Conservation (phyloP, 192 early-diverging fungal species). For the Coemansia sp. region DNA sequence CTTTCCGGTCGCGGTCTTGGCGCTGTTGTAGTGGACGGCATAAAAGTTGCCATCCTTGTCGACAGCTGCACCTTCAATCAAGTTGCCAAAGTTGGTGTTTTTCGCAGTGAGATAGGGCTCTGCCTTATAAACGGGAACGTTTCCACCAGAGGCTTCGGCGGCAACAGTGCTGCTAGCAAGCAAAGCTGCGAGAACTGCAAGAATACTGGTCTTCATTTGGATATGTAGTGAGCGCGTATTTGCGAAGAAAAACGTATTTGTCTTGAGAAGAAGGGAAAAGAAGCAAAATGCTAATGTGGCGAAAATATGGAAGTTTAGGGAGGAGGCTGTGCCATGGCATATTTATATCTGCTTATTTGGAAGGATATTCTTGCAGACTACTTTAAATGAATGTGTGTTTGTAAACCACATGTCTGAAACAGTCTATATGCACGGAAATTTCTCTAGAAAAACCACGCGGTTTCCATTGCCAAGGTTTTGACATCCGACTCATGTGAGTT, state of each 20-base stretch:
- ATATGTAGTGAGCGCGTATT: neutral
- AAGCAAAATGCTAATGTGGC: neutral
- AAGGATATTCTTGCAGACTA: neutral
- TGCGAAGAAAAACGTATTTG: neutral
- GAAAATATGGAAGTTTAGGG: neutral
- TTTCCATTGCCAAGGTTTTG: too few relatives aligned
- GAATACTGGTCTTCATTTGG: neutral
- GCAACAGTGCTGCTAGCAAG: neutral
- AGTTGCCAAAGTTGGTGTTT: slow-evolving; percentile 46
- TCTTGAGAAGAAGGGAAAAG: neutral
- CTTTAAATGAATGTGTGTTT: neutral
- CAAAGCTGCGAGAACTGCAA: neutral
- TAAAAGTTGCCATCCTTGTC: slow-evolving; percentile 55
- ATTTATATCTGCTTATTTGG: neutral
- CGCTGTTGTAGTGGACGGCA: slow-evolving; percentile 45
- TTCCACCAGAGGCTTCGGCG: neutral
- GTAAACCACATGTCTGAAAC: neutral
- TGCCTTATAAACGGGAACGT: slow-evolving; percentile 10
- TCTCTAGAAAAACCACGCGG: neutral
- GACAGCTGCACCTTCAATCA: slow-evolving; percentile 59
- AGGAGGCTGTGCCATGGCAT: neutral
- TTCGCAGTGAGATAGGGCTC: slow-evolving; percentile 25
- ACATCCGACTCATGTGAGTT: neutral
- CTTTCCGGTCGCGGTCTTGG: slow-evolving; percentile 14
- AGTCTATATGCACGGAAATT: neutral